phyloP scores from a whole-genome alignment of 176 grass and related monocot genomes.

The Avena insularis region DNA sequence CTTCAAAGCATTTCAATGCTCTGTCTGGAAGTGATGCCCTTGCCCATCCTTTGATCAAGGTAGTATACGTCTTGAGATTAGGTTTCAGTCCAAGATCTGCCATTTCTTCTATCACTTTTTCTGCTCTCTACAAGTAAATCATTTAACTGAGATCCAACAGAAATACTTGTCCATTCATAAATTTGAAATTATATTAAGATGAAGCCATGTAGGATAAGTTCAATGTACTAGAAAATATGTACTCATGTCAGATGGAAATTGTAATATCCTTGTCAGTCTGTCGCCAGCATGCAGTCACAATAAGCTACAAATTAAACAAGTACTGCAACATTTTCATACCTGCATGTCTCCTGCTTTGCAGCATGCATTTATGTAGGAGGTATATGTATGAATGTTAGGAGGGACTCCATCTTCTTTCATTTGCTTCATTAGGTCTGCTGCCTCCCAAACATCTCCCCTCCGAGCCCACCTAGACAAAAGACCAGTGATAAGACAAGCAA shows the following conservation, averaged over 20 bases:
- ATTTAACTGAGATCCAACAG: conserved; percentile 31
- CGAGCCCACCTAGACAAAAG: conserved; percentile 80
- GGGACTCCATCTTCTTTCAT: conserved; percentile 93
- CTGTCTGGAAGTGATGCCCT: conserved; percentile 80
- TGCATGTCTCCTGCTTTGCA: conserved; percentile 89
- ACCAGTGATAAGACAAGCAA: conserved; percentile 33
- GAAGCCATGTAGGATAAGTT: conserved; percentile 20
- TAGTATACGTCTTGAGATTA: conserved; percentile 98
- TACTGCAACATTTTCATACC: conserved; percentile 45
- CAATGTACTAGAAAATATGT: background rate
- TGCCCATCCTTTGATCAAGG: conserved; percentile 95
- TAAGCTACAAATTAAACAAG: conserved; percentile 33
- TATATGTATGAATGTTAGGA: conserved; percentile 97
- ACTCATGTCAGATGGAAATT: background rate
- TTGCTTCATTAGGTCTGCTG: conserved; percentile 87
- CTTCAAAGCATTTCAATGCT: conserved; percentile 81
- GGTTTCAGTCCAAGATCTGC: conserved; percentile 70
- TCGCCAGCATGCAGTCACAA: conserved; percentile 3
- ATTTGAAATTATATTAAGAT: conserved; percentile 21
- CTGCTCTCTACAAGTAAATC: conserved; percentile 68
- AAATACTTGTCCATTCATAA: conserved; percentile 32
- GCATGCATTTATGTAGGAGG: conserved; percentile 96
- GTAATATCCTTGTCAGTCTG: conserved; percentile 27
- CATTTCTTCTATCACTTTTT: conserved; percentile 88
- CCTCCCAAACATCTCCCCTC: conserved; percentile 99